phyloP scores from a whole-genome alignment of 768 basidiomycete genomes.

The Tephrocybe sp. region DNA sequence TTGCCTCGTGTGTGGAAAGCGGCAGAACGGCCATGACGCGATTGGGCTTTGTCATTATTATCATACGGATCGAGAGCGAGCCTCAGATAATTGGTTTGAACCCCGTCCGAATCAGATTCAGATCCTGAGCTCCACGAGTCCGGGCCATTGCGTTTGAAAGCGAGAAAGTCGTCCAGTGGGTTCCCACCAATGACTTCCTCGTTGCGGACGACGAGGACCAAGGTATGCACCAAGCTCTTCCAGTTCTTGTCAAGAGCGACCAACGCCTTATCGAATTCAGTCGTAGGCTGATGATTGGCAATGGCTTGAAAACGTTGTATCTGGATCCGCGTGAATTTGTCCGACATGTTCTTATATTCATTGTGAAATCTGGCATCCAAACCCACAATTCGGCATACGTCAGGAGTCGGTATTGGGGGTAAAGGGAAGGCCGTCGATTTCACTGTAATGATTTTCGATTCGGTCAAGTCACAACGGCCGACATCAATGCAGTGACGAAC shows the following conservation, averaged over 20 bases:
- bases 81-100: not conserved
- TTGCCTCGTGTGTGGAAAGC: no score
- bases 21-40: no score
- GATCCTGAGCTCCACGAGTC: no score
- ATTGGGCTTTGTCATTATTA: not conserved
- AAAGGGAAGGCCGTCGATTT: not conserved
- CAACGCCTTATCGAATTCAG: constrained; percentile 1
- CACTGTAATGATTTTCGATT: not conserved
- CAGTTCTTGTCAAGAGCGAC: not conserved
- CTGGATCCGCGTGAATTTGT: not conserved
- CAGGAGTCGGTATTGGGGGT: not conserved
- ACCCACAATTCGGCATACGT: constrained; percentile 8
- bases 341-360: constrained; percentile 1
- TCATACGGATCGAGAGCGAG: not conserved
- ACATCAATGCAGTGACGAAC: not conserved
- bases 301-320: constrained; percentile 7
- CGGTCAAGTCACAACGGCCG: not conserved
- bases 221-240: constrained; percentile 3
- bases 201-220: constrained; percentile 3
- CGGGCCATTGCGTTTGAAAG: no score
- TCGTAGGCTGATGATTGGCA: not conserved
- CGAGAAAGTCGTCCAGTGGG: not conserved
- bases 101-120: not conserved
- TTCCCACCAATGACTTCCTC: constrained; percentile 1
- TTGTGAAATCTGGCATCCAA: constrained; percentile 1